Evolutionary conservation across 2,329 filamentous ascomycete genomes (phyloP), one percentile per base, ranked within the genome.

Genomic region (Clathrospora elynae): DNA sequence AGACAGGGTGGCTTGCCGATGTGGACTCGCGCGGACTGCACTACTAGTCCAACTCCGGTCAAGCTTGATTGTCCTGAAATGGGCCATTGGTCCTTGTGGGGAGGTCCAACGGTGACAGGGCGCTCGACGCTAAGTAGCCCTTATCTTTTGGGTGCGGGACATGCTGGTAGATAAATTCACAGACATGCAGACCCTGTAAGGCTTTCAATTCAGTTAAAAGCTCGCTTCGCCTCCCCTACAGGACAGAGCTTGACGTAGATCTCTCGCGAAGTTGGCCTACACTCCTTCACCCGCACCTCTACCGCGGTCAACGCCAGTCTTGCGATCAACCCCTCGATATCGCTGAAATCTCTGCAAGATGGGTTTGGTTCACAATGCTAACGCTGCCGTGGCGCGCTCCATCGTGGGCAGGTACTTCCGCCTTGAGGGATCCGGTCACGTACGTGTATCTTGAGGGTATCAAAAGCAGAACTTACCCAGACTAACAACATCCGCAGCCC

Each of bases 371-470:
- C 58, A 70, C 31, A 65, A 63, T 31, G 51, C 58, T 47, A 71
- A 72, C 42, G 32, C 52, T 17, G 59, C 53, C 30, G 50, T 71
- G 39, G 69, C 67, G 22, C 54, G 56, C 54, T 67, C 67, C 35
- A 29, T 59, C 10, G 60, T 71, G 47, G 70, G 70, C 49, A 60
- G 50, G 39, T 72, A 71, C 54, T 95, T 95, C 73, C 82, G 83
- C 55, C 81, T 95, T 26, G 88, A 95, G 50, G 87, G 87, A 54
- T 90, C 82, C 25, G 88, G 88, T 60, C 87, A 92, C 80, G 86
- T 88, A 80, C 76, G 84, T 79, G 45, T 20, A 28, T 41, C 35
- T 19, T 11, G 13, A 10, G 22, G n/a, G n/a, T n/a, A n/a, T 40
- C 14, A 25, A 35, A 19, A 12, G 2, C 18, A 11, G n/a, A 13